Base-by-base conservation (phyloP, 2,329 filamentous ascomycete genomes). In the Thelonectria rubi region DNA sequence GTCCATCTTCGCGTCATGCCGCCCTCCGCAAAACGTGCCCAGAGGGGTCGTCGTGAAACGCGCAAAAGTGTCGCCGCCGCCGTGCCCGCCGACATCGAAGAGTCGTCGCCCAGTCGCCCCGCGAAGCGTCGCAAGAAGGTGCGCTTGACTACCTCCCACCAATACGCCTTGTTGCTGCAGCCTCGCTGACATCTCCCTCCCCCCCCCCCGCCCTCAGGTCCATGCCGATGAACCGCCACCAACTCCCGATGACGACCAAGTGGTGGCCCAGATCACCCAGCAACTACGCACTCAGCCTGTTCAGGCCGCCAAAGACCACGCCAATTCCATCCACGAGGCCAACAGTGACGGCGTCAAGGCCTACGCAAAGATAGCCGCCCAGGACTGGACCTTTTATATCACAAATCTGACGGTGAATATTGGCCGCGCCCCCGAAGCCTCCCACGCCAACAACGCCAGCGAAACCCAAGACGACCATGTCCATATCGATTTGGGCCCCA, bases 401-500 rank as follows among this genome's bases (percentile, higher is more conserved):
- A 91, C 89, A 64, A 88, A 89, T 64, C 83, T 92, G n/a, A 83
- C 84, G 55, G 86, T 93, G 72, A 88, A 91, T 67, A 93, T 95
- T 66, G 92, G 92, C 45, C 87, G 92, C 65, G 86, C 87, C 17
- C 86, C 87, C 4, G 88, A 90, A 61, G 69, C 74, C 39, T 64
- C 74, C 55, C 71, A 75, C 60, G 65, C 78, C 73, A 63, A 69
- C 68, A 69, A 73, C 64, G 65, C 80, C 39, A 79, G 79, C 30
- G 76, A 79, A 8, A 78, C 79, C 30, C 76, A 80, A 34, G 80
- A 84, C 45, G 79, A 83, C 17, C 80, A 79, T 26, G 80, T 98
- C 12, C 91, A 97, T 74, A 94, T 99, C 69, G 94, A 99, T 74
- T 82, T 99, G 32, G 91, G 92, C 1, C 92, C 92, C 0, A 91